A percentile compares a stretch with the other conserved stretches of the same genome.
phyloP scores from a whole-genome alignment of 306 rosid genomes.

The Canavalia ensiformis region DNA sequence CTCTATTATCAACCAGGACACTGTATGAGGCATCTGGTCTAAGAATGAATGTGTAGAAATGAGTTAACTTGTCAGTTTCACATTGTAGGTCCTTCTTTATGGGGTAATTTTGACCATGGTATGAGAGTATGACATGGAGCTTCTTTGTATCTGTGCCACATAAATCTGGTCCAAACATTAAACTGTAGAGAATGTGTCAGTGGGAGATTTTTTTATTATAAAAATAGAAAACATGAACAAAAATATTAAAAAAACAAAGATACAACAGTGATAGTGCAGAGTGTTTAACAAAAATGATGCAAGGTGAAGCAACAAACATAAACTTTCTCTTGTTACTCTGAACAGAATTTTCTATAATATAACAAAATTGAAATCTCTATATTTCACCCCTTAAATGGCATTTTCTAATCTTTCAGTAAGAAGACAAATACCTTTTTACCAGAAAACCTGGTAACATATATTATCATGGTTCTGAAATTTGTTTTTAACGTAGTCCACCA shows the following conservation, averaged over 20 bases:
- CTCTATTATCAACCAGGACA: constrained; percentile 85
- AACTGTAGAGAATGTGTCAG: constrained; percentile 63
- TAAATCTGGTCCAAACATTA: constrained; percentile 98
- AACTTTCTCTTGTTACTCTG: background rate
- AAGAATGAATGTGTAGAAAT: constrained; percentile 94
- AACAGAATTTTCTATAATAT: too few relatives aligned
- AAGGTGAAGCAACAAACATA: background rate
- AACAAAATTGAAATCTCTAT: too few relatives aligned
- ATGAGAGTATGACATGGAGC: constrained; percentile 88
- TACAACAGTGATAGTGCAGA: background rate
- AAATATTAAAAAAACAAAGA: background rate
- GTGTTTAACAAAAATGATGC: background rate
- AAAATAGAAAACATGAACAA: constrained; percentile 25
- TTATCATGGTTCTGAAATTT: constrained; percentile 4
- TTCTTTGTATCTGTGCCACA: constrained; percentile 95
- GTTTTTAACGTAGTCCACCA: background rate
- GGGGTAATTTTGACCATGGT: constrained; percentile 98
- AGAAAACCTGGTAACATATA: constrained; percentile 1
- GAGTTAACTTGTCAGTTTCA: constrained; percentile 95
- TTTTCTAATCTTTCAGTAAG: background rate
- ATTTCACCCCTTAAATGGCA: background rate
- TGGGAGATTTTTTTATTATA: background rate
- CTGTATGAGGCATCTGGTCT: constrained; percentile 95
- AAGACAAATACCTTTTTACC: background rate
- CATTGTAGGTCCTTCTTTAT: constrained; percentile 91